A percentile compares a stretch with the other conserved stretches of the same genome.
phyloP scores from a whole-genome alignment of 2,329 filamentous ascomycete species.

The Diaporthe sp. region DNA sequence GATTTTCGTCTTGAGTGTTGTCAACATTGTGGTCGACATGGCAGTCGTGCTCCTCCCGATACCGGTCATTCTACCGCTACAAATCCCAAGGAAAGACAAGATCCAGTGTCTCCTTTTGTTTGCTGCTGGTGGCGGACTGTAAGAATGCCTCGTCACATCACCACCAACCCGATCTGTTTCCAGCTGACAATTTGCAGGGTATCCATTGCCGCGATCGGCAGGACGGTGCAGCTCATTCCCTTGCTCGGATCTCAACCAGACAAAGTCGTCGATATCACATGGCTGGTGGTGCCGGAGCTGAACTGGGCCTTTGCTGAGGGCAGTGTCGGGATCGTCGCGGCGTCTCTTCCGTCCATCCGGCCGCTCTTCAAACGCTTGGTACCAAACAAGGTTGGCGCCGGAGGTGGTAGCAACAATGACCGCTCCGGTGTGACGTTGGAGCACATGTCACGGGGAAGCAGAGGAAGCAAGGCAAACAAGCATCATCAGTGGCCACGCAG shows the following conservation, averaged over 20 bases:
- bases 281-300: background rate
- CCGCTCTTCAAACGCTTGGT: background rate
- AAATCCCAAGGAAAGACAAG: background rate
- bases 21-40: background rate
- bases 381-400: too few species aligned
- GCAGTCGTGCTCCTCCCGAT: background rate
- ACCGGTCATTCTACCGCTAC: background rate
- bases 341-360: background rate
- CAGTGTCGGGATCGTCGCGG: background rate
- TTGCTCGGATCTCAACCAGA: background rate
- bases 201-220: background rate
- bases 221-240: background rate
- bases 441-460: background rate
- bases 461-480: background rate
- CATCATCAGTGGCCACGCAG: background rate
- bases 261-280: background rate
- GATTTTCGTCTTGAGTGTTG: background rate
- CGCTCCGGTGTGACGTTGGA: background rate
- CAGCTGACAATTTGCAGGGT: background rate
- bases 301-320: background rate
- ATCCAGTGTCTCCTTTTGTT: background rate
- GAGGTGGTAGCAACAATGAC: background rate
- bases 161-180: background rate
- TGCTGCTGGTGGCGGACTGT: background rate
- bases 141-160: background rate